phyloP scores from a whole-genome alignment of 2,329 filamentous ascomycete species.

The Orbilia ellipsospora region DNA sequence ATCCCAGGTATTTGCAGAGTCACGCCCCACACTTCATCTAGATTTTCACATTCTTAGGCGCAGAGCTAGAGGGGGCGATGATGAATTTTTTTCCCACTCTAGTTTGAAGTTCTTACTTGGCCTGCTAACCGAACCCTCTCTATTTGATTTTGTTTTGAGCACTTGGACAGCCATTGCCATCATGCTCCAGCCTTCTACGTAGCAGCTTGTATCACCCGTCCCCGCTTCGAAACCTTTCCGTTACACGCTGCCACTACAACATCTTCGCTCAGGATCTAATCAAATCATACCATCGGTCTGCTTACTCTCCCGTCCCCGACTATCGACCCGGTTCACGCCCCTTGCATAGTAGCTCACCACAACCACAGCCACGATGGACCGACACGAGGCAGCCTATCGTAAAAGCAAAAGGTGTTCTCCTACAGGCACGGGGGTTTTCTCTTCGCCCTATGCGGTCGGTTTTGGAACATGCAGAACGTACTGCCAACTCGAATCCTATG shows the following conservation, averaged over 20 bases:
- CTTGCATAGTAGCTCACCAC: not conserved
- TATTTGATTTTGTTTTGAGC: no score
- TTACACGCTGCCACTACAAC: not conserved
- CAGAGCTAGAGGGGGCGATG: no score
- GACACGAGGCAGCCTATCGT: not conserved
- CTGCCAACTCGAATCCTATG: slow-evolving; percentile 89
- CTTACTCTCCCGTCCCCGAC: not conserved
- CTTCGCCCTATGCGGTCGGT: slow-evolving; percentile 61
- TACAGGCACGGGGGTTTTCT: slow-evolving; percentile 36
- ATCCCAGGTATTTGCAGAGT: slow-evolving; percentile 27
- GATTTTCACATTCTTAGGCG: not conserved
- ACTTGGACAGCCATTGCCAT: slow-evolving; percentile 7
- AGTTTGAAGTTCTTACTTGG: no score
- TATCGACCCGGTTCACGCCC: not conserved
- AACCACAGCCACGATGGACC: not conserved
- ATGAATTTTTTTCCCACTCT: no score
- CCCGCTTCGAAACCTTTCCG: slow-evolving; percentile 9
- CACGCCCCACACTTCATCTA: not conserved
- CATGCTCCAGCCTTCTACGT: slow-evolving; percentile 24
- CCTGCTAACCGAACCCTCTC: no score
- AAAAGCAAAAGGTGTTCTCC: not conserved
- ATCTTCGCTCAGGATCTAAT: slow-evolving; percentile 1
- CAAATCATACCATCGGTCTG: slow-evolving; percentile 7
- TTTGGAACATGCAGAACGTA: slow-evolving; percentile 86
- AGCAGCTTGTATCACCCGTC: slow-evolving; percentile 5